Conservation (phyloP, 257 asterid species). For the Fraxinus excelsior region DNA sequence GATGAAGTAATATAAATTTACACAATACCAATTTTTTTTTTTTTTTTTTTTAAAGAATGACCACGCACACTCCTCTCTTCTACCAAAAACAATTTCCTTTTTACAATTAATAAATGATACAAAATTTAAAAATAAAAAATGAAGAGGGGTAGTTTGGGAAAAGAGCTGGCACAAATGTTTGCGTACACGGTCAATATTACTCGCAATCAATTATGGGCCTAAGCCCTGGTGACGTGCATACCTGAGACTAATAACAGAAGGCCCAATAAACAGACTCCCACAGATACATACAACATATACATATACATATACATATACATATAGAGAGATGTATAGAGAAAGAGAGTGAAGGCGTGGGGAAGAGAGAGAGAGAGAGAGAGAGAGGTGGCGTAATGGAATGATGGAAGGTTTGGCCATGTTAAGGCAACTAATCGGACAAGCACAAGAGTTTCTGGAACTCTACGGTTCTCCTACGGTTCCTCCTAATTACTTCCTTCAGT, state of each 20-base stretch:
- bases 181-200: constrained; percentile 71
- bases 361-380: constrained; percentile 3
- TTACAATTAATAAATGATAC: neutral
- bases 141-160: constrained; percentile 37
- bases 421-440: constrained; percentile 89
- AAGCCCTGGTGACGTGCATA: constrained; percentile 48
- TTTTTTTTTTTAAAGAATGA: neutral
- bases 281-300: constrained; percentile 31
- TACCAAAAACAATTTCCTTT: neutral
- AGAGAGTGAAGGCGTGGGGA: constrained; percentile 19
- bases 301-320: too few species aligned
- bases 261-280: neutral
- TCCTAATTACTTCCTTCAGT: constrained; percentile 55
- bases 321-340: constrained; percentile 25
- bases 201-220: constrained; percentile 35
- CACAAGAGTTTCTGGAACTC: constrained; percentile 65
- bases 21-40: too few species aligned
- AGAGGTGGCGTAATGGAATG: constrained; percentile 36
- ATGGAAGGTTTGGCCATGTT: constrained; percentile 78
- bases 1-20: too few species aligned
- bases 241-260: constrained; percentile 32
- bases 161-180: constrained; percentile 22
- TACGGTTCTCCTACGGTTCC: constrained; percentile 54
- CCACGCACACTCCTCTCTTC: neutral
- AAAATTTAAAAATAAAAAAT: neutral